Conservation (phyloP, 164 flowering plant species). For the Piper longum region DNA sequence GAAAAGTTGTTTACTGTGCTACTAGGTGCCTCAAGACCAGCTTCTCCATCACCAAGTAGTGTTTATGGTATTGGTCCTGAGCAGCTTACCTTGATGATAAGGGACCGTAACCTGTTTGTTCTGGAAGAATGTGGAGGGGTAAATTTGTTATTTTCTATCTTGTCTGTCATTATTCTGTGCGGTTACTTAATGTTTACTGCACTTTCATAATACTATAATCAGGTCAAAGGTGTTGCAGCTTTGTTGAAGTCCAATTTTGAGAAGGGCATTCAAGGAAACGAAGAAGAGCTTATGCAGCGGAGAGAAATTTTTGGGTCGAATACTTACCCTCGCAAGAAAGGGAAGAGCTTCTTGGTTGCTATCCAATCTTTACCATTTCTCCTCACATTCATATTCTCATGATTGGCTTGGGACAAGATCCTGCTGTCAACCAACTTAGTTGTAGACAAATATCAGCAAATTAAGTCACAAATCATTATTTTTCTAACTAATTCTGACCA, state of each 20-base stretch:
- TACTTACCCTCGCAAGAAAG: conserved; percentile 84
- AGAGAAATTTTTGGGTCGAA: conserved; percentile 71
- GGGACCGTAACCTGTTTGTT: conserved; percentile 43
- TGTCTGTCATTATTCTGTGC: neutral
- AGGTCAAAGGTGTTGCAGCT: conserved; percentile 60
- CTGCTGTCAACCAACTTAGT: no score
- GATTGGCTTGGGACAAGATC: no score
- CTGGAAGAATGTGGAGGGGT: conserved; percentile 68
- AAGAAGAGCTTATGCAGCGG: conserved; percentile 42
- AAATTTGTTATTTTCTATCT: conserved; percentile 13
- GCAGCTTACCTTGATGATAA: conserved; percentile 44
- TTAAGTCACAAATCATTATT: no score
- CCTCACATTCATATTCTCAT: neutral
- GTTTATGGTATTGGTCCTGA: conserved; percentile 53
- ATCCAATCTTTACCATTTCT: neutral
- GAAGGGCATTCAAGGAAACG: conserved; percentile 71
- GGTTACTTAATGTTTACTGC: neutral
- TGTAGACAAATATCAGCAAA: no score
- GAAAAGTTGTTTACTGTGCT: no score
- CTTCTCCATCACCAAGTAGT: conserved; percentile 17
- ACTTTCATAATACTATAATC: neutral
- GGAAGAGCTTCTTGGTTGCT: conserved; percentile 61
- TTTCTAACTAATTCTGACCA: no score
- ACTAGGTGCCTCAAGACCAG: conserved; percentile 13
- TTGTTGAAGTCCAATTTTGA: conserved; percentile 51